A percentile compares a stretch with the other conserved stretches of the same genome.
Conservation (phyloP, 371 early-diverging fungal species). For the Gilbertella persicaria region DNA sequence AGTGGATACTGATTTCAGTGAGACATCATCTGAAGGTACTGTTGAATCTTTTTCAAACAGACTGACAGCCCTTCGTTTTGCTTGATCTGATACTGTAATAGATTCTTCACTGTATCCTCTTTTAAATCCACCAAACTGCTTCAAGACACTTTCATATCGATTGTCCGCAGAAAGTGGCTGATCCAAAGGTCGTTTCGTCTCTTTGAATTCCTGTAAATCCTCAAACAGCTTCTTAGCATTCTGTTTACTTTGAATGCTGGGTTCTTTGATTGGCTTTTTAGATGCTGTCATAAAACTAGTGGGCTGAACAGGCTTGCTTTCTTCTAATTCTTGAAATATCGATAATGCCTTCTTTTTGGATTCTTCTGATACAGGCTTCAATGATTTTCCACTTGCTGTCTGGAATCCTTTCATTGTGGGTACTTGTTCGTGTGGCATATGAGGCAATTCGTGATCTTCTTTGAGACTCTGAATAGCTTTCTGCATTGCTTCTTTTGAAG, state of each 20-base stretch:
- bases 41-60: constrained; percentile 14
- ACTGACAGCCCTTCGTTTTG: constrained; percentile 28
- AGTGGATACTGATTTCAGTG: constrained; percentile 1
- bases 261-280: not conserved
- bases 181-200: not conserved
- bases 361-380: not conserved
- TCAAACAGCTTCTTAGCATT: not conserved
- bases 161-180: constrained; percentile 3
- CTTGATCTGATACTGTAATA: constrained; percentile 21
- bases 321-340: not conserved
- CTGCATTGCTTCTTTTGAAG: not conserved
- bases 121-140: constrained; percentile 30
- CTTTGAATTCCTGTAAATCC: not conserved
- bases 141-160: constrained; percentile 24
- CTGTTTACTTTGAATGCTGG: not conserved
- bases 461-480: not conserved
- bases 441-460: not conserved
- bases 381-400: constrained; percentile 6
- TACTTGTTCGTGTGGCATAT: not conserved
- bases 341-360: constrained; percentile 1
- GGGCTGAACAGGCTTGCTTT: not conserved
- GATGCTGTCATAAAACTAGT: not conserved
- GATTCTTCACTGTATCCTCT: constrained; percentile 13
- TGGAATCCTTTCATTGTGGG: constrained; percentile 3
- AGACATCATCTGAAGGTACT: constrained; percentile 1